Base-by-base conservation (phyloP, 805 yeast genomes). In the Saccharomycopsis selenospora region DNA sequence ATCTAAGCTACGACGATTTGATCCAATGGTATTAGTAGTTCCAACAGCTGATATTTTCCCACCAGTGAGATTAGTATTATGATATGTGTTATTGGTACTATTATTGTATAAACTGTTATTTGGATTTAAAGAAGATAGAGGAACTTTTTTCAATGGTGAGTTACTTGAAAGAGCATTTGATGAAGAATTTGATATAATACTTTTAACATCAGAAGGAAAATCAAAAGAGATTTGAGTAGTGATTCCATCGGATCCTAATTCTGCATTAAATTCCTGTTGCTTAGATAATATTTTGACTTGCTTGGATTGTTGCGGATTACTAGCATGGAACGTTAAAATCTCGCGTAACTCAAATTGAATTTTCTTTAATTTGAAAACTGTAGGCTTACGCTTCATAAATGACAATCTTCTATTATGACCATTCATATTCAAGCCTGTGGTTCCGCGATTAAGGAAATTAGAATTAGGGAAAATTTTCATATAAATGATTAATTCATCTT, bases 281-380 rank as follows among this genome's bases (percentile, higher is more conserved):
- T 17, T 63, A 59, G 17, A 79, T 55, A 42, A 70, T 63, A 23
- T 62, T 56, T 51, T 77, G 80, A 56, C 70, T 73, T 5, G 67
- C 61, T 73, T 71, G 1, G 77, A 70, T 23, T 70, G 53, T 3
- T 62, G 57, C 53, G 53, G 53, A 3, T 77, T 77, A 6, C 73
- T 72, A 55, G 76, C 79, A 47, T 70, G 72, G 45, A 76, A 68
- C 56, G 76, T 83, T 38, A 80, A 59, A 3, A 73, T 64, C 56
- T 81, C 85, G 50, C 70, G 69, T 3, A 81, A 54, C 51, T 76
- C 80, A 40, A 76, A 62, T 0, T 69, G 61, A 3, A 79, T 63
- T 42, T 64, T 64, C 54, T 73, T 76, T 28, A 81, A 55, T 48
- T 66, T 70, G 17, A 70, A 57, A 38, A 59, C 58, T 20, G 56